Conservation (phyloP, 2,329 filamentous ascomycete genomes). For the Microcyclospora pomicola region DNA sequence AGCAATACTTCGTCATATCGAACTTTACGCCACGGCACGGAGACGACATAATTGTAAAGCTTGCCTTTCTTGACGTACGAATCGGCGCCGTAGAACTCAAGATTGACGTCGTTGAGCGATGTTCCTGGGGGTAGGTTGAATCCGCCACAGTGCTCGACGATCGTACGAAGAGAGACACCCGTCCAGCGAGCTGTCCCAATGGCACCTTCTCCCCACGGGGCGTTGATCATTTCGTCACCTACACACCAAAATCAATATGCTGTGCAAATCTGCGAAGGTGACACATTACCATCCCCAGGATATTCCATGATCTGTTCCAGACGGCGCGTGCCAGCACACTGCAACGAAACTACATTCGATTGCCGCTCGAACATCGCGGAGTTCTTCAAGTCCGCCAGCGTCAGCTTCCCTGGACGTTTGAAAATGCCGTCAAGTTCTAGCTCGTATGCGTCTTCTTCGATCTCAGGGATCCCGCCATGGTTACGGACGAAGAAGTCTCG, state of each 20-base stretch:
- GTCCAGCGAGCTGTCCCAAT: slow-evolving; percentile 40
- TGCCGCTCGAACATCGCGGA: slow-evolving; percentile 32
- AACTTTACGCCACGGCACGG: slow-evolving; percentile 37
- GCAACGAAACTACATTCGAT: slow-evolving; percentile 39
- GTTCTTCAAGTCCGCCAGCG: slow-evolving; percentile 32
- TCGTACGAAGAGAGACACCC: slow-evolving; percentile 32
- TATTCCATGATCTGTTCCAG: slow-evolving; percentile 55
- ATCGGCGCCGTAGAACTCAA: slow-evolving; percentile 41
- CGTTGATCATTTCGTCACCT: slow-evolving; percentile 50
- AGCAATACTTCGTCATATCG: slow-evolving; percentile 35
- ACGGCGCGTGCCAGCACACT: slow-evolving; percentile 41
- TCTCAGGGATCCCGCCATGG: slow-evolving; percentile 42
- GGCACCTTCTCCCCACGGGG: slow-evolving; percentile 35
- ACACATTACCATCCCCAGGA: slow-evolving; percentile 48
- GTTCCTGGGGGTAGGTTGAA: slow-evolving; percentile 9
- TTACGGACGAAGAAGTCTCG: slow-evolving; percentile 42
- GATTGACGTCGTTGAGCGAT: slow-evolving; percentile 32
- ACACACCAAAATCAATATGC: slow-evolving; percentile 50
- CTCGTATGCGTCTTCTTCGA: slow-evolving; percentile 39
- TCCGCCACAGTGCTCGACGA: slow-evolving; percentile 38
- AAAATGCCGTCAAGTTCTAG: slow-evolving; percentile 40
- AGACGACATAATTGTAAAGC: slow-evolving; percentile 27
- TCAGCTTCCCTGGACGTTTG: slow-evolving; percentile 25
- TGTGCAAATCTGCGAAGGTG: slow-evolving; percentile 35
- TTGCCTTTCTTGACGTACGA: slow-evolving; percentile 33